Percentiles rank a stretch among this genome's conserved stretches.
phyloP scores from a whole-genome alignment of 306 rosid species.

The Crotalaria pallida region DNA sequence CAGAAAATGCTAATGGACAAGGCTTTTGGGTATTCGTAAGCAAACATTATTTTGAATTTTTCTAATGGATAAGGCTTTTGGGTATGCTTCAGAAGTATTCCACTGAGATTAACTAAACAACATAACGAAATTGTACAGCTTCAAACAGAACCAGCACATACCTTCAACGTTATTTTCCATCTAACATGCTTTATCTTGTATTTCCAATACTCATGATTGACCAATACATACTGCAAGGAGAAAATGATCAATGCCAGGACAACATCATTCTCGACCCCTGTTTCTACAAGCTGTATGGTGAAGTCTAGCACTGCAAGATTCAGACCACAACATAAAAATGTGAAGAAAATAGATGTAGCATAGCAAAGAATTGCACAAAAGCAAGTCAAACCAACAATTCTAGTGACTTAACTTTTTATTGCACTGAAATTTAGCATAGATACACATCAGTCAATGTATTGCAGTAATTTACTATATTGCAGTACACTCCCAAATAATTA shows the following conservation, averaged over 20 bases:
- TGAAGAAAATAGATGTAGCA: neutral
- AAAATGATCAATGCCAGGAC: conserved; percentile 67
- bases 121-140: neutral
- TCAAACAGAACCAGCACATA: conserved; percentile 27
- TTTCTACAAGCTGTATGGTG: conserved; percentile 74
- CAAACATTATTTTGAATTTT: neutral
- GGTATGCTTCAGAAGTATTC: neutral
- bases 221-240: conserved; percentile 77
- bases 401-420: neutral
- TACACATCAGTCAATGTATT: neutral
- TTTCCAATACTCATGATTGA: conserved; percentile 85
- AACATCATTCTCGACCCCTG: conserved; percentile 80
- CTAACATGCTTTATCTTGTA: conserved; percentile 72
- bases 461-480: neutral
- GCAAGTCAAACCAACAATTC: conserved; percentile 3
- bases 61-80: neutral
- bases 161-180: conserved; percentile 87
- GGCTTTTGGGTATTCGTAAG: no score
- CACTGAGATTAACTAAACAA: conserved; percentile 8
- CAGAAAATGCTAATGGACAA: neutral
- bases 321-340: conserved; percentile 28
- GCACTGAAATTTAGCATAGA: neutral
- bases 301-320: conserved; percentile 82
- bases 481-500: neutral
- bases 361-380: conserved; percentile 10